Evolutionary conservation across 345 rosid genomes (phyloP), one percentile per base, ranked within the genome.

Genomic region (Murraya paniculata): DNA sequence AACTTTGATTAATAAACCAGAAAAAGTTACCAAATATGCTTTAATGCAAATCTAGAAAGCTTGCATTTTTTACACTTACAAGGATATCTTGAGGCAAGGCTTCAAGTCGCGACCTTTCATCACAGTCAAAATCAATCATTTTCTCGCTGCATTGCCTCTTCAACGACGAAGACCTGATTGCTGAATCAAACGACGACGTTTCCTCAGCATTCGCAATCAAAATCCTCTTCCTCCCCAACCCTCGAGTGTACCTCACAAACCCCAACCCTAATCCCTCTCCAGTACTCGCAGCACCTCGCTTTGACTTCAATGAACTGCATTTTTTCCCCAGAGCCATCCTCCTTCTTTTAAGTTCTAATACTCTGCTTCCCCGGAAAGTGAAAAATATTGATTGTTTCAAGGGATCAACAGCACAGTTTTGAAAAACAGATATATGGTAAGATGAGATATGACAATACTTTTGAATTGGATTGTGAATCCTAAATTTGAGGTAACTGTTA

Each of bases 141-240:
- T 66, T 59, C 67, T 55, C 80, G 57, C 89, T 88, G 76, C 91
- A 83, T 60, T 83, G 87, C 81, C 90, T 91, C 91, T 94, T 93
- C 85, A 83, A 70, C 7, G 91, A 70, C 5, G 91, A 86, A 65
- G 82, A 56, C 16, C 36, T 2, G 62, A 60, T 59, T 78, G 76
- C 22, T 5, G 84, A 80, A 41, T 85, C 87, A 18, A 74, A 27
- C 74, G 66, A 22, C 0, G 35, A 25, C 19, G 38, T 18, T 14
- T 73, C 82, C 45, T 62, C 87, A 33, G 64, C 77, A 45, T 75
- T 87, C 0, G 92, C 80, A 28, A 92, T 80, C 68, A 82, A 60
- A 81, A 95, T 79, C 88, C 97, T 86, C 76, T 93, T 95, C 85
- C 95, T 91, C 53, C 98, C 93, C 9, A 92, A 80, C 1, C 90